Evolutionary conservation across 2,329 filamentous ascomycete genomes (phyloP).

Genomic region (Trichoderma arundinaceum): DNA sequence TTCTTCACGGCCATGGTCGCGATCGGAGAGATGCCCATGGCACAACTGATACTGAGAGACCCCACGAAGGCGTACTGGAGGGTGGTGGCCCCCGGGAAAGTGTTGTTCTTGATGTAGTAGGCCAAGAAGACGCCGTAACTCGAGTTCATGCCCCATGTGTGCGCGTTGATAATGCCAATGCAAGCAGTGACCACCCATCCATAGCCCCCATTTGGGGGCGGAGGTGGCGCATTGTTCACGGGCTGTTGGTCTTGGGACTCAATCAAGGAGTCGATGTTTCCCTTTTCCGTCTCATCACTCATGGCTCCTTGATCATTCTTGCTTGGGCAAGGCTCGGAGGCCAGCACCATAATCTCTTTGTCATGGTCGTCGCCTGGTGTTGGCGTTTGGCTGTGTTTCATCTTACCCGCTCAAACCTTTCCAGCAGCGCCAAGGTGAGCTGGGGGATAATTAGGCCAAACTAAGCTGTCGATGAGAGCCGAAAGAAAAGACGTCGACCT

Average conservation of each 20-base stretch:
- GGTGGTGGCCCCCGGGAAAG: constrained; percentile 66
- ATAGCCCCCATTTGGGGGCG: constrained; percentile 65
- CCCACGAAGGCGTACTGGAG: constrained; percentile 81
- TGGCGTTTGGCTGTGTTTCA: constrained; percentile 2
- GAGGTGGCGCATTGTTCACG: constrained; percentile 33
- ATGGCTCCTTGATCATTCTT: constrained; percentile 8
- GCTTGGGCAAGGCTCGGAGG: background rate
- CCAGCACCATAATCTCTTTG: constrained; percentile 1
- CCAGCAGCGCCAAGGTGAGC: background rate
- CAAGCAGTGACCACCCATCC: constrained; percentile 52
- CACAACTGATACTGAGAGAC: constrained; percentile 47
- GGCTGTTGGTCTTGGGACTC: constrained; percentile 20
- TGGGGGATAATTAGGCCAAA: background rate
- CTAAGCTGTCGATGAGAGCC: background rate
- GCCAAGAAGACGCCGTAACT: constrained; percentile 59
- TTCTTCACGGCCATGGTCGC: constrained; percentile 65
- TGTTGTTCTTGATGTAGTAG: constrained; percentile 61
- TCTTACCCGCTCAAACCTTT: background rate
- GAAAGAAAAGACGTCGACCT: background rate
- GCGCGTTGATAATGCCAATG: constrained; percentile 63
- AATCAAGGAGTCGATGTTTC: background rate
- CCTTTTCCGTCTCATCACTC: constrained; percentile 16
- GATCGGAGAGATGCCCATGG: constrained; percentile 71
- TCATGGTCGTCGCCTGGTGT: background rate
- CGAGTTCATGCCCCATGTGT: constrained; percentile 76